A percentile compares a stretch with the other conserved stretches of the same genome.
phyloP scores from a whole-genome alignment of 139 green algal species.

The Helicosporidium sp. region DNA sequence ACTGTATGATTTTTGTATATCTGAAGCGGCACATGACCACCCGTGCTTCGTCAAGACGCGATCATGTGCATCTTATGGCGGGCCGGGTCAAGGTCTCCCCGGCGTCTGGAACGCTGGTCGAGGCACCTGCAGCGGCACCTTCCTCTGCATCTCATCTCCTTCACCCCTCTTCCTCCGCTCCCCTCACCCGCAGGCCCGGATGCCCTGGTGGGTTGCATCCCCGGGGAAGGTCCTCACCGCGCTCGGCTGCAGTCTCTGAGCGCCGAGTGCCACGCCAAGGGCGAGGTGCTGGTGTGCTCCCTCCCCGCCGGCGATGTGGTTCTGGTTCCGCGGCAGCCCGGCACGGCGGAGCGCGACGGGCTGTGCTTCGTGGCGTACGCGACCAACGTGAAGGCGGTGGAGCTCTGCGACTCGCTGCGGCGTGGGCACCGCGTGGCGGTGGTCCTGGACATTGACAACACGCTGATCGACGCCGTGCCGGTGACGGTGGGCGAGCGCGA shows the following conservation, averaged over 20 bases:
- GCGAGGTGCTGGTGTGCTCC: constrained; percentile 9
- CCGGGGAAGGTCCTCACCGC: constrained; percentile 12
- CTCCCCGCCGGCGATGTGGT: constrained; percentile 11
- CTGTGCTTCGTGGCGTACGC: constrained; percentile 15
- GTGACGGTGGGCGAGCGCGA: constrained; percentile 3
- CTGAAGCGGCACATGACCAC: too few species aligned
- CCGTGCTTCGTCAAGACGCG: too few species aligned
- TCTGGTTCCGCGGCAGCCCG: constrained; percentile 14
- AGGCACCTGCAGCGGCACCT: too few species aligned
- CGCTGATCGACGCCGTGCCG: constrained; percentile 12
- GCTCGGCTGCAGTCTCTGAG: constrained; percentile 12
- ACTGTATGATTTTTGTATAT: neutral
- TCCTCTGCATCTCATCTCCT: too few species aligned
- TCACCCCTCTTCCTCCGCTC: neutral
- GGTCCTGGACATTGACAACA: constrained; percentile 19
- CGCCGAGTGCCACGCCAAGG: constrained; percentile 8
- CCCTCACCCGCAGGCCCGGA: constrained; percentile 10
- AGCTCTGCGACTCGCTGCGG: constrained; percentile 18
- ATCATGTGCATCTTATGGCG: neutral
- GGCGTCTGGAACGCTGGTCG: neutral
- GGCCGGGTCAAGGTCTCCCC: neutral
- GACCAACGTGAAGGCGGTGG: constrained; percentile 16
- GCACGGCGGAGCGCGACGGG: constrained; percentile 6
- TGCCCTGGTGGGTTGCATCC: constrained; percentile 16
- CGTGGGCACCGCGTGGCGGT: constrained; percentile 2